These are phyloP conservation scores for Herpotrichia juniperi DNA, from an alignment of 2,329 filamentous ascomycete species.

Conservation along the genomic window DNA sequence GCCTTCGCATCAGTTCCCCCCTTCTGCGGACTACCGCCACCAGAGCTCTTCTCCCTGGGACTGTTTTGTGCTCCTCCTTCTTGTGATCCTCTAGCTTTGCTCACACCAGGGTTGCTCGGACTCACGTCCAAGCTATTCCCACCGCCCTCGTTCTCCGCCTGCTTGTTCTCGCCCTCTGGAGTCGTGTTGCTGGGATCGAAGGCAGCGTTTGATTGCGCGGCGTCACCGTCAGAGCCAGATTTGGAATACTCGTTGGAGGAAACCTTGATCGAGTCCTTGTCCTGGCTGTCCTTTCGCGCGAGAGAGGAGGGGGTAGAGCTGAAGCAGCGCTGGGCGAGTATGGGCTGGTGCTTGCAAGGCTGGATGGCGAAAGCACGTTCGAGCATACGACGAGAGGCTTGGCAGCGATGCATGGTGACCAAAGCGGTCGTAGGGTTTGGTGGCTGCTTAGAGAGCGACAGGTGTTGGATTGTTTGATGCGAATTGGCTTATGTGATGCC, in stretches of 20 bases:
- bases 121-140: constrained; percentile 60
- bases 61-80: constrained; percentile 48
- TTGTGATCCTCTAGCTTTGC: constrained; percentile 52
- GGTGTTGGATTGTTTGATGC: background rate
- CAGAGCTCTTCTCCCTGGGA: constrained; percentile 36
- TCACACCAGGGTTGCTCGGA: constrained; percentile 65
- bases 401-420: constrained; percentile 21
- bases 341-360: constrained; percentile 10
- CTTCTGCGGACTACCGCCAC: constrained; percentile 45
- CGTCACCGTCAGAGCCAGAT: constrained; percentile 67
- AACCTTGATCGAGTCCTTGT: constrained; percentile 67
- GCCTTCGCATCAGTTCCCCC: constrained; percentile 40
- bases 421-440: background rate
- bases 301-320: constrained; percentile 24
- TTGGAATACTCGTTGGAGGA: constrained; percentile 70
- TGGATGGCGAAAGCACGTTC: constrained; percentile 17
- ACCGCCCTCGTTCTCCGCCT: constrained; percentile 41
- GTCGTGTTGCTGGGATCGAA: constrained; percentile 72
- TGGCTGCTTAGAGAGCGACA: background rate
- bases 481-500: background rate
- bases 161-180: constrained; percentile 65
- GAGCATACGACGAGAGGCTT: constrained; percentile 24
- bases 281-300: constrained; percentile 51
- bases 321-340: constrained; percentile 25
- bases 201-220: constrained; percentile 64